Percentiles rank a stretch among this genome's conserved stretches.
These are phyloP conservation scores for Plasmodium malariae DNA, from an alignment of 169 alveolate species.

Conservation along the genomic window DNA sequence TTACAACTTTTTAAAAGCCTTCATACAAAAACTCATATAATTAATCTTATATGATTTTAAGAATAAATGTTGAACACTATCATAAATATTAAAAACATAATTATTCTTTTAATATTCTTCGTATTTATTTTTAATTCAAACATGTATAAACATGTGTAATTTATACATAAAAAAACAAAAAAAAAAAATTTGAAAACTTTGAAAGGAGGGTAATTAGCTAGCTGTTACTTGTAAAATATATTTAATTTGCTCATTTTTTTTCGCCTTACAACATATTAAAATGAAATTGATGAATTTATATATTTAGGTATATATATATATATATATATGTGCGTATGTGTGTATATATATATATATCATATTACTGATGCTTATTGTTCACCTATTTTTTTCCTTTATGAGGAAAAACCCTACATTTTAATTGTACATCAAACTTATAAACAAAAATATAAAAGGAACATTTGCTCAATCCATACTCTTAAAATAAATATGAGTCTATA, in stretches of 20 bases:
- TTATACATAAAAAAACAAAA: conserved; percentile 1
- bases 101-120: not conserved
- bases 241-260: not conserved
- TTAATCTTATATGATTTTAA: not conserved
- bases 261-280: not conserved
- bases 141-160: conserved; percentile 5
- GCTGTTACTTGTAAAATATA: conserved; percentile 22
- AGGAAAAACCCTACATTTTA: conserved; percentile 1
- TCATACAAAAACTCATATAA: not conserved
- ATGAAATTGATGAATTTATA: not conserved
- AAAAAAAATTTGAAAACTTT: conserved; percentile 21
- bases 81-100: conserved; percentile 4
- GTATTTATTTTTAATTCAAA: not conserved
- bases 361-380: not conserved
- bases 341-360: not conserved
- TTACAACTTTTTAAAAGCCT: conserved; percentile 36
- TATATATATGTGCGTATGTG: not conserved
- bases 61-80: not conserved
- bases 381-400: not conserved
- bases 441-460: conserved; percentile 14
- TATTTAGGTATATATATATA: not conserved
- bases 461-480: not conserved
- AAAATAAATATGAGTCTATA: conserved; percentile 15
- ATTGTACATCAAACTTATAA: not conserved
- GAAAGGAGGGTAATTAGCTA: conserved; percentile 31